These are phyloP conservation scores for Myochromella boudieri DNA, from an alignment of 768 basidiomycete genomes.

Conservation along the genomic window DNA sequence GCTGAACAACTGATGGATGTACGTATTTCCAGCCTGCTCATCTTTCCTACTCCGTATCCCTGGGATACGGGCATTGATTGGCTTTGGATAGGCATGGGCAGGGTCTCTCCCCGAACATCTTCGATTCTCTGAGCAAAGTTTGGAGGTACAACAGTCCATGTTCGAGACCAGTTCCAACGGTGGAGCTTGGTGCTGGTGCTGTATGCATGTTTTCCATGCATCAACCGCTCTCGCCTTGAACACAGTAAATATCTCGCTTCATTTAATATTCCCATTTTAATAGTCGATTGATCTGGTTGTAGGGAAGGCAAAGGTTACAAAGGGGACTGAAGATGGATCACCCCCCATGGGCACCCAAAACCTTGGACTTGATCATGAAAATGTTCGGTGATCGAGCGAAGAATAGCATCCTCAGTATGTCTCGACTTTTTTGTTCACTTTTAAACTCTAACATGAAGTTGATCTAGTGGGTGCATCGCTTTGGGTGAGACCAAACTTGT, in stretches of 20 bases:
- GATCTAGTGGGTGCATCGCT: slow-evolving; percentile 57
- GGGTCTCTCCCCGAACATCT: slow-evolving; percentile 69
- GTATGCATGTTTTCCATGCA: slow-evolving; percentile 73
- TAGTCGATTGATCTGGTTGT: slow-evolving; percentile 2
- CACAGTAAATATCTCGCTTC: slow-evolving; percentile 45
- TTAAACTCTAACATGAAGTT: too few species aligned
- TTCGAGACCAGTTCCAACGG: slow-evolving; percentile 78
- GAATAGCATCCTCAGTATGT: slow-evolving; percentile 45
- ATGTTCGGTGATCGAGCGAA: slow-evolving; percentile 51
- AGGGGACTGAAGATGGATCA: slow-evolving; percentile 35
- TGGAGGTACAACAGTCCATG: slow-evolving; percentile 69
- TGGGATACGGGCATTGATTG: not conserved
- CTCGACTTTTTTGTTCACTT: too few species aligned
- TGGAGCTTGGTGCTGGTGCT: slow-evolving; percentile 80
- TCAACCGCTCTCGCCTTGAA: slow-evolving; percentile 64
- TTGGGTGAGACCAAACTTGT: slow-evolving; percentile 47
- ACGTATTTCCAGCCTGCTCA: slow-evolving; percentile 16
- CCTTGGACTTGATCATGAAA: slow-evolving; percentile 42
- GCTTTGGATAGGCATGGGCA: slow-evolving; percentile 44
- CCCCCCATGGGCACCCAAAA: slow-evolving; percentile 43
- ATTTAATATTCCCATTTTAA: slow-evolving; percentile 1
- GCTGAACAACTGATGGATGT: slow-evolving; percentile 48
- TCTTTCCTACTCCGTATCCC: not conserved
- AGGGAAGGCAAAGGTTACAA: slow-evolving; percentile 41
- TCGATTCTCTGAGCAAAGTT: slow-evolving; percentile 66